Conservation (phyloP, 768 basidiomycete genomes). For the Cantharellus cinnabarinus region DNA sequence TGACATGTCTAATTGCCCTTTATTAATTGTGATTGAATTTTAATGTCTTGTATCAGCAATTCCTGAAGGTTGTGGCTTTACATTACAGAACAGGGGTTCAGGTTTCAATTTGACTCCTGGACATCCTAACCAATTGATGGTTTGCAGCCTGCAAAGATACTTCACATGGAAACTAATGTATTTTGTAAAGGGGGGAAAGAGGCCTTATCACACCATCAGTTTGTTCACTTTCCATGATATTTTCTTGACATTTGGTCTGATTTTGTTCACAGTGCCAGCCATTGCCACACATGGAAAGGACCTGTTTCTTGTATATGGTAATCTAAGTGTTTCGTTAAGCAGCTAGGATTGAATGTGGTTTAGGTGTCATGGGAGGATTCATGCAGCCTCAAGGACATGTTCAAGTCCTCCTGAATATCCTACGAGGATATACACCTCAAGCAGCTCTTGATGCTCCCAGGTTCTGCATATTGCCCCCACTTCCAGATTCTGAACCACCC, state of each 20-base stretch:
- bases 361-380: constrained; percentile 77
- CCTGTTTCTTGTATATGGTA: constrained; percentile 54
- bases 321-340: neutral
- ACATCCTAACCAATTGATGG: constrained; percentile 73
- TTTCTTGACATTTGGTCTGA: neutral
- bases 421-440: constrained; percentile 74
- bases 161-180: neutral
- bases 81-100: constrained; percentile 81
- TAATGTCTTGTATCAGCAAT: constrained; percentile 32
- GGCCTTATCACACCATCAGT: constrained; percentile 80
- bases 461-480: constrained; percentile 84
- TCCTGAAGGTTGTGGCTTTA: constrained; percentile 89
- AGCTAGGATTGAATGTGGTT: constrained; percentile 3
- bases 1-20: constrained; percentile 12
- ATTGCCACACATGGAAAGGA: constrained; percentile 61
- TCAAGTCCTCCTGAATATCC: constrained; percentile 78
- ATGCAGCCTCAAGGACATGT: constrained; percentile 96
- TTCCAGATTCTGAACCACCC: constrained; percentile 35
- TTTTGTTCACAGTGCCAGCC: constrained; percentile 37
- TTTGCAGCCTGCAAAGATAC: constrained; percentile 13
- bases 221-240: constrained; percentile 1
- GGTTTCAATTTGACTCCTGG: constrained; percentile 61
- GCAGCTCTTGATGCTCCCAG: constrained; percentile 85
- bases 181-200: constrained; percentile 31
- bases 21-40: neutral